Conservation (phyloP, 192 early-diverging fungal species). For the Rhizophagus sp. region DNA sequence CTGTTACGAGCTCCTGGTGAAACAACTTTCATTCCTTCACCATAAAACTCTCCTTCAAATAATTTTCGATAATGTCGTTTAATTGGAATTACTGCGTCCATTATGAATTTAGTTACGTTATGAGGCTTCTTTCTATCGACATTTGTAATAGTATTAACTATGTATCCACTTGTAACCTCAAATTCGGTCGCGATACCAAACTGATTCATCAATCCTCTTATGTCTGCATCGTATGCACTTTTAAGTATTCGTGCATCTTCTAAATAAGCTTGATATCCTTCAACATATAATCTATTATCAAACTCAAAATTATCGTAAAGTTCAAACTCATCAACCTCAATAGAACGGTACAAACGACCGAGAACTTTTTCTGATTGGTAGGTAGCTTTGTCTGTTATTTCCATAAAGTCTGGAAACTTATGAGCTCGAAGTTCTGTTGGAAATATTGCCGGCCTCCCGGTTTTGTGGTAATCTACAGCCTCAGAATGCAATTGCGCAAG, state of each 20-base stretch:
- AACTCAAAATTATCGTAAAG: slow-evolving; percentile 45
- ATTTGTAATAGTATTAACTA: slow-evolving; percentile 35
- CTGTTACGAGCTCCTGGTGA: slow-evolving; percentile 11
- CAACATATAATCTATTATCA: slow-evolving; percentile 43
- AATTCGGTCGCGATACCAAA: slow-evolving; percentile 53
- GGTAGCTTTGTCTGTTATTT: slow-evolving; percentile 50
- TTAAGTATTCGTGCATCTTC: slow-evolving; percentile 46
- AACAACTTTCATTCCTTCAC: slow-evolving; percentile 30
- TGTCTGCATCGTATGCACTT: slow-evolving; percentile 51
- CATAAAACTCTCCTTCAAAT: slow-evolving; percentile 50
- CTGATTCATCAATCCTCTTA: slow-evolving; percentile 64
- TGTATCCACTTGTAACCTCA: slow-evolving; percentile 45
- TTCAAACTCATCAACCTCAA: slow-evolving; percentile 43
- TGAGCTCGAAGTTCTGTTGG: slow-evolving; percentile 41
- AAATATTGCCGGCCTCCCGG: slow-evolving; percentile 57
- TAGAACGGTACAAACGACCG: slow-evolving; percentile 55
- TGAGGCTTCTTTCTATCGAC: slow-evolving; percentile 50
- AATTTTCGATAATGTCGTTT: slow-evolving; percentile 41
- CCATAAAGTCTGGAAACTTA: slow-evolving; percentile 74
- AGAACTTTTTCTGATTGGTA: slow-evolving; percentile 60
- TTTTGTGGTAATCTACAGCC: slow-evolving; percentile 79
- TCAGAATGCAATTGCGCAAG: slow-evolving; percentile 70
- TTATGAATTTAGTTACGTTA: slow-evolving; percentile 53
- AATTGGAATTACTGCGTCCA: slow-evolving; percentile 39
- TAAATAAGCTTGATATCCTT: slow-evolving; percentile 55